Evolutionary conservation across 495 filamentous ascomycete genomes (phyloP), one percentile per base, ranked within the genome.

Genomic region (Penicillium odoratum): DNA sequence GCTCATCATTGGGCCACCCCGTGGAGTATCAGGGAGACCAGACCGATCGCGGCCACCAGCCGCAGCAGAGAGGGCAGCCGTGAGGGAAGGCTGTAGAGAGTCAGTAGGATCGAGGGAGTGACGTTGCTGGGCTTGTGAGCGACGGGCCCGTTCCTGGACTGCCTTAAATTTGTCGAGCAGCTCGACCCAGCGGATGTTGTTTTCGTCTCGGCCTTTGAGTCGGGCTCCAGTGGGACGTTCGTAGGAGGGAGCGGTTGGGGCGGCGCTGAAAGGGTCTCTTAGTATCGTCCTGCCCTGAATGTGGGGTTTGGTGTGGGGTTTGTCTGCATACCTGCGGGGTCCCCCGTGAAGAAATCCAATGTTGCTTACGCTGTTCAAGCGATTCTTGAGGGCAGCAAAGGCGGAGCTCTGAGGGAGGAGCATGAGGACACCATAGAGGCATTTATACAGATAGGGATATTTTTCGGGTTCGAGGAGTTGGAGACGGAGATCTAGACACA

Each of bases 401-500:
- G 95, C 95, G 30, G 92, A 93, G 25, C 92, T 96, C 72, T 99
- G 95, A 3, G 95, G 95, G 13, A 99, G 84, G 45, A 99, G 87
- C 95, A 99, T 99, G 53, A 99, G 79, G 10, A 99, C 81, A 31
- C 95, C 95, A 66, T 97, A 99, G 11, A 99, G 86, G 72, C 93
- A 98, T 78, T 99, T 99, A 76, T 99, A 98, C 2, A 99, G 81
- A 67, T 96, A 90, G 10, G 95, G 95, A 58, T 94, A 94, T 73
- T 88, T 90, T 70, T 98, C 95, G 8, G 95, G 95, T 68, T 99
- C 95, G n/a, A 99, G 87, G 16, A 99, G 86, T 69, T 99, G 95
- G 29, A 99, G 83, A 38, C 95, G 90, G 34, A 99, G 88, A 70
- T 98, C 91, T 94, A 16, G 55, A n/a, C 0, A 29, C 8, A 21